A percentile compares a stretch with the other conserved stretches of the same genome.
Conservation (phyloP, 106 monocot genomes). For the Agapanthus africanus region DNA sequence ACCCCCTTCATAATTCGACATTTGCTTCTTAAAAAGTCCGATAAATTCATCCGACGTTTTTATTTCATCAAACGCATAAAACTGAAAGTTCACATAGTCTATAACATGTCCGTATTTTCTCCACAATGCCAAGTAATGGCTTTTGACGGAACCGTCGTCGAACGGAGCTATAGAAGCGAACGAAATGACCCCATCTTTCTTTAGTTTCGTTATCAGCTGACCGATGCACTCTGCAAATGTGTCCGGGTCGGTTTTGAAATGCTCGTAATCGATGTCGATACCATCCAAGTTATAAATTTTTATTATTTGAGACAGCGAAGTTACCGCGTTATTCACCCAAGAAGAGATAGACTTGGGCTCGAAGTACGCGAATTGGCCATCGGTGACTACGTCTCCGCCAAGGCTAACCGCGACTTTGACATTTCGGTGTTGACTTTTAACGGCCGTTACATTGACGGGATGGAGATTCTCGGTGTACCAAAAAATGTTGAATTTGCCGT, state of each 20-base stretch:
- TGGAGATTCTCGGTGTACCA: conserved; percentile 19
- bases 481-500: conserved; percentile 19
- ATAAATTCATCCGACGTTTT: conserved; percentile 15
- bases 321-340: conserved; percentile 20
- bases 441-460: conserved; percentile 1
- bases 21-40: conserved; percentile 13
- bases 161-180: conserved; percentile 14
- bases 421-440: conserved; percentile 10
- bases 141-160: conserved; percentile 10
- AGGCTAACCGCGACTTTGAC: conserved; percentile 19
- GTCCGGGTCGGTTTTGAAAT: conserved; percentile 13
- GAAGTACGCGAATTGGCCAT: not conserved
- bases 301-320: conserved; percentile 17
- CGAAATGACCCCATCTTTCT: conserved; percentile 1
- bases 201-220: conserved; percentile 4
- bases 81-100: conserved; percentile 35
- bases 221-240: conserved; percentile 14
- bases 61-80: conserved; percentile 18
- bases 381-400: conserved; percentile 11
- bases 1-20: conserved; percentile 13
- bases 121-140: conserved; percentile 21
- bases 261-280: conserved; percentile 25
- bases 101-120: conserved; percentile 11
- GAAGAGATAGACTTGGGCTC: conserved; percentile 10
- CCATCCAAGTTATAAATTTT: conserved; percentile 15